phyloP scores from a whole-genome alignment of 2,329 filamentous ascomycete genomes.

The Lachnellula cervina region DNA sequence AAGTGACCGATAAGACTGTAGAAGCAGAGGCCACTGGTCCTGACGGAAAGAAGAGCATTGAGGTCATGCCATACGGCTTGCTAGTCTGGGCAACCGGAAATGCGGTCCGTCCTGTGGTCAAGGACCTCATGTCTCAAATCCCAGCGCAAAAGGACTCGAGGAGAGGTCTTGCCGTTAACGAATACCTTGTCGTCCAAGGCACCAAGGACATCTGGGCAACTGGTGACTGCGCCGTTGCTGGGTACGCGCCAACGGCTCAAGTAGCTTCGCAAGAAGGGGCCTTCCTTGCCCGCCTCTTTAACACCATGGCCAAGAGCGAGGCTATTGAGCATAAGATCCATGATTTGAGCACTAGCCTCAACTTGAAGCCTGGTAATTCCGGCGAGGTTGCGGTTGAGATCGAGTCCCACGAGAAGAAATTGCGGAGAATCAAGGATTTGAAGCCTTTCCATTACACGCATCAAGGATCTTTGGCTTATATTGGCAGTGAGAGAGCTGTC shows the following conservation, averaged over 20 bases:
- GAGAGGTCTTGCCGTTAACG: conserved; percentile 92
- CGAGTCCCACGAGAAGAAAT: conserved; percentile 77
- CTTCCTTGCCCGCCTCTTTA: conserved; percentile 94
- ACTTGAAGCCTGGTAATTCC: conserved; percentile 58
- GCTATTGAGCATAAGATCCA: conserved; percentile 71
- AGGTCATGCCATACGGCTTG: conserved; percentile 87
- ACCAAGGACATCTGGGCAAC: conserved; percentile 97
- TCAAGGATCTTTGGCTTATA: conserved; percentile 94
- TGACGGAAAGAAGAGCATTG: conserved; percentile 76
- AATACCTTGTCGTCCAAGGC: conserved; percentile 97
- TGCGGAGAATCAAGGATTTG: conserved; percentile 86
- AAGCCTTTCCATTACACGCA: conserved; percentile 98
- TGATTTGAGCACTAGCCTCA: conserved; percentile 58
- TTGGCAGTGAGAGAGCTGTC: conserved; percentile 95
- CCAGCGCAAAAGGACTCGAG: conserved; percentile 93
- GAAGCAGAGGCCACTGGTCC: conserved; percentile 80
- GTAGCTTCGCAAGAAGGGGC: conserved; percentile 92
- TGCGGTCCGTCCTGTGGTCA: conserved; percentile 81
- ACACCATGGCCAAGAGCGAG: conserved; percentile 97
- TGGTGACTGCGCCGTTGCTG: conserved; percentile 94
- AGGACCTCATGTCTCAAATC: conserved; percentile 86
- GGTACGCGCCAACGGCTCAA: conserved; percentile 96
- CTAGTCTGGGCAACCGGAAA: conserved; percentile 99
- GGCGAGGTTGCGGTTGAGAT: conserved; percentile 70
- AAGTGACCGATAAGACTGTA: conserved; percentile 86